Base-by-base conservation (phyloP, 2,329 filamentous ascomycete species). In the Cladosporium halotolerans region DNA sequence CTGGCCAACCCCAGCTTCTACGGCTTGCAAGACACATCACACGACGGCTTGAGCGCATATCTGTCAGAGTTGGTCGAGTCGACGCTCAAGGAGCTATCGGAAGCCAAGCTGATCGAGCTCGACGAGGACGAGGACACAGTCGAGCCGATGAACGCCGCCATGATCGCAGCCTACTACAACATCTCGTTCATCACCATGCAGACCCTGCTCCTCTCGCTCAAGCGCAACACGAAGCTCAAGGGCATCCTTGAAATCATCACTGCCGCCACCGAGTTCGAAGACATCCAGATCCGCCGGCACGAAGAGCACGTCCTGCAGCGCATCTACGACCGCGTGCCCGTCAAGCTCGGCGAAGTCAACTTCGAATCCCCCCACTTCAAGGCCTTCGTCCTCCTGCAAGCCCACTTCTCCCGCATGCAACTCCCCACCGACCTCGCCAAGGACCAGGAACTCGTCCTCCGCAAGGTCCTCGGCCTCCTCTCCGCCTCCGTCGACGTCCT, bases 171-270 rank as follows among this genome's bases (percentile, higher is more conserved):
- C 1, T 97, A 99, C 78, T 99, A 99, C 79, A 97, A 96, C 72
- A 96, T 99, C 66, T 96, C 92, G 5, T 97, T 96, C 74, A 88
- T 96, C 70, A 99, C 93, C 2, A 99, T 99, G 91, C 92, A 99
- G 73, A 99, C 93, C 0, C 92, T 99, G 78, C 77, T 99, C 48
- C 78, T 99, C 53, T 99, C 93, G 11, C 79, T 99, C 44, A 91
- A 83, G 52, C 84, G 84, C 40, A 86, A 86, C 62, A 97, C 91
- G 3, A 97, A 96, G 76, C 82, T 99, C 60, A 99, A 99, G 79
- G 90, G 90, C 44, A 91, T 99, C 41, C 78, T 99, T 52, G 93
- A 99, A 71, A 97, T 99, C 63, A 85, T 97, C 56, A 96, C 93
- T 1, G 95, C 93, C 1, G 95, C 95, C 4, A 95, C 90, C 1